These are phyloP conservation scores for Medicago lupulina DNA, from an alignment of 306 rosid species.

Conservation along the genomic window DNA sequence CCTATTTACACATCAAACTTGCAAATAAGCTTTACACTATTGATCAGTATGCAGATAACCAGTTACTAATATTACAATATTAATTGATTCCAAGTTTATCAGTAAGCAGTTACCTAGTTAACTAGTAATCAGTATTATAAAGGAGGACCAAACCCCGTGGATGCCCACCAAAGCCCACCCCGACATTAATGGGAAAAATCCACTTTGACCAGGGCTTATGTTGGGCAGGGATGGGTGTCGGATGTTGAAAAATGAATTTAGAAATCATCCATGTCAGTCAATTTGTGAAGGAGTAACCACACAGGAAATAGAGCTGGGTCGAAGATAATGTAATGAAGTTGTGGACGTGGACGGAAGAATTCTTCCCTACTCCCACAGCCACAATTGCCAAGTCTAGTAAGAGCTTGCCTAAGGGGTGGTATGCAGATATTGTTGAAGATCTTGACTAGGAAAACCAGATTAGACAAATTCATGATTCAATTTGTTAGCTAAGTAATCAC, in stretches of 20 bases:
- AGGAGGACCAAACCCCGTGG: not conserved
- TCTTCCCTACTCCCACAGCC: not conserved
- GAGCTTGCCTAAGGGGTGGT: not conserved
- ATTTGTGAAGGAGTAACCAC: not conserved
- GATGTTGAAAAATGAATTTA: not conserved
- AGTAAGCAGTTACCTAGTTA: not conserved
- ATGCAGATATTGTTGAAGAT: not conserved
- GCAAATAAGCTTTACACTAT: not conserved
- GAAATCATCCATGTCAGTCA: not conserved
- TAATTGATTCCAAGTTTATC: not conserved
- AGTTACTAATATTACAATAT: not conserved
- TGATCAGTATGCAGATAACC: not conserved
- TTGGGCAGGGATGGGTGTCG: not conserved
- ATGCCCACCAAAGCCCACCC: constrained; percentile 3
- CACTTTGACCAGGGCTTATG: not conserved
- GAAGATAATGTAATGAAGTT: not conserved
- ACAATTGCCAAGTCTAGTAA: not conserved
- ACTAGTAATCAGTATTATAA: not conserved
- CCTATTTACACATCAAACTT: constrained; percentile 6
- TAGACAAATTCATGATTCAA: constrained; percentile 31
- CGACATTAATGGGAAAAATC: not conserved
- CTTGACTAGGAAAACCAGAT: not conserved
- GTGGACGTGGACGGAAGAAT: not conserved
- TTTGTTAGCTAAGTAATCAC: constrained; percentile 11
- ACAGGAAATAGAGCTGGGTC: not conserved